Conservation (phyloP, 352 stramenopile species). For the Phytophthora gonapodyides region DNA sequence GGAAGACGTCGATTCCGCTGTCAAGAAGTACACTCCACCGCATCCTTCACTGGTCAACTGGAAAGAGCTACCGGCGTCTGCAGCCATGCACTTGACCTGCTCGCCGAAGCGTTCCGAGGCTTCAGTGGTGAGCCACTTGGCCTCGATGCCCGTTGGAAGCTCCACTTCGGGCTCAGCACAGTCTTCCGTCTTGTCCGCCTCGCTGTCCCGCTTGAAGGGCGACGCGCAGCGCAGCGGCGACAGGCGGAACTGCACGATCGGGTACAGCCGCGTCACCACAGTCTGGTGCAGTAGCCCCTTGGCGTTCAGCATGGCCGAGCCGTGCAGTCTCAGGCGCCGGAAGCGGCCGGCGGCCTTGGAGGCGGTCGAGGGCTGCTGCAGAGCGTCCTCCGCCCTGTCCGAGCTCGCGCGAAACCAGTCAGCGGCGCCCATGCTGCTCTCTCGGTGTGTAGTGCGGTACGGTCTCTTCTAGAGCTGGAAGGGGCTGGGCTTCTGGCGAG, state of each 20-base stretch:
- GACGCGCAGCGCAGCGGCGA: constrained; percentile 38
- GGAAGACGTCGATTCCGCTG: constrained; percentile 22
- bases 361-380: neutral
- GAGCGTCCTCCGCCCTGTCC: constrained; percentile 14
- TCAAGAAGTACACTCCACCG: constrained; percentile 72
- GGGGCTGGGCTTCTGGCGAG: neutral
- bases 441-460: constrained; percentile 13
- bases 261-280: constrained; percentile 49
- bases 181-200: constrained; percentile 10
- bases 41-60: constrained; percentile 80
- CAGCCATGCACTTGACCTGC: constrained; percentile 42
- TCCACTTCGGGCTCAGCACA: constrained; percentile 22
- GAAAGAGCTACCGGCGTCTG: constrained; percentile 44
- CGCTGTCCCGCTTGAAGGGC: constrained; percentile 33
- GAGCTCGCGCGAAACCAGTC: constrained; percentile 40
- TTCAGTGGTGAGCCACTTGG: constrained; percentile 55
- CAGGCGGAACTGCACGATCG: constrained; percentile 48
- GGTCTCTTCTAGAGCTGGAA: constrained; percentile 23
- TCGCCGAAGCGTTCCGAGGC: constrained; percentile 47
- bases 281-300: constrained; percentile 52
- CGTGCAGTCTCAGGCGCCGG: constrained; percentile 39
- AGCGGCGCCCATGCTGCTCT: constrained; percentile 43
- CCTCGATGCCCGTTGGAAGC: constrained; percentile 15
- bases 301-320: constrained; percentile 47
- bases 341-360: constrained; percentile 30